These are phyloP conservation scores for Escallonia rubra DNA, from an alignment of 129 eudicot genomes.

Conservation along the genomic window DNA sequence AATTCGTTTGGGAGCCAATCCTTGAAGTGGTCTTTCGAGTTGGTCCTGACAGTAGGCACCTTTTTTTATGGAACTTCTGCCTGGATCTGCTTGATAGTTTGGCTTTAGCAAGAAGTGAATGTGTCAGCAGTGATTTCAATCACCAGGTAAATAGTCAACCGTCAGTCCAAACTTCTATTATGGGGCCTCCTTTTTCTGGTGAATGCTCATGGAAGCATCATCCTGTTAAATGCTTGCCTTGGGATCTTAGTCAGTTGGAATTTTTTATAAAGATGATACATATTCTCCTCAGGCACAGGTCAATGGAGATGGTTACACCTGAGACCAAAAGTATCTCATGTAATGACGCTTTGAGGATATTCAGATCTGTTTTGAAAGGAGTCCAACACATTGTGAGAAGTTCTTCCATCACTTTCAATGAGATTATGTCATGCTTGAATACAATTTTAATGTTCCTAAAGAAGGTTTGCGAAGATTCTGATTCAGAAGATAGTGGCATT, in stretches of 20 bases:
- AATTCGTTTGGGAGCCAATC: constrained; percentile 60
- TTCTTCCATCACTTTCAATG: constrained; percentile 37
- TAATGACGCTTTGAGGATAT: constrained; percentile 48
- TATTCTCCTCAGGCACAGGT: constrained; percentile 33
- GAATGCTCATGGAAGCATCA: constrained; percentile 36
- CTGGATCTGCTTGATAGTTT: constrained; percentile 46
- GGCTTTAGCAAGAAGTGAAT: constrained; percentile 35
- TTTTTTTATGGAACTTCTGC: constrained; percentile 55
- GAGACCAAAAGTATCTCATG: constrained; percentile 27
- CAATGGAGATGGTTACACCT: constrained; percentile 10
- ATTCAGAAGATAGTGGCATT: constrained; percentile 24
- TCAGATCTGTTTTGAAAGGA: constrained; percentile 47
- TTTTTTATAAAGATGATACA: constrained; percentile 44
- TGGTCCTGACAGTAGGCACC: constrained; percentile 49
- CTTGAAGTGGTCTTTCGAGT: constrained; percentile 42
- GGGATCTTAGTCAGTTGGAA: constrained; percentile 58
- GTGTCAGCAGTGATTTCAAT: constrained; percentile 10
- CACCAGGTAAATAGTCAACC: constrained; percentile 3
- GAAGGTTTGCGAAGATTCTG: constrained; percentile 35
- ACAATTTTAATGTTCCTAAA: constrained; percentile 35
- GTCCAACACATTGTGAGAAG: constrained; percentile 32
- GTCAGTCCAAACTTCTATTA: constrained; percentile 9
- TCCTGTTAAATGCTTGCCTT: constrained; percentile 50
- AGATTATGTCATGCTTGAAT: constrained; percentile 43
- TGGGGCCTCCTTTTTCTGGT: constrained; percentile 13